Base-by-base conservation (phyloP, 2,329 filamentous ascomycete species). In the Hymenoscyphus fraxineus region DNA sequence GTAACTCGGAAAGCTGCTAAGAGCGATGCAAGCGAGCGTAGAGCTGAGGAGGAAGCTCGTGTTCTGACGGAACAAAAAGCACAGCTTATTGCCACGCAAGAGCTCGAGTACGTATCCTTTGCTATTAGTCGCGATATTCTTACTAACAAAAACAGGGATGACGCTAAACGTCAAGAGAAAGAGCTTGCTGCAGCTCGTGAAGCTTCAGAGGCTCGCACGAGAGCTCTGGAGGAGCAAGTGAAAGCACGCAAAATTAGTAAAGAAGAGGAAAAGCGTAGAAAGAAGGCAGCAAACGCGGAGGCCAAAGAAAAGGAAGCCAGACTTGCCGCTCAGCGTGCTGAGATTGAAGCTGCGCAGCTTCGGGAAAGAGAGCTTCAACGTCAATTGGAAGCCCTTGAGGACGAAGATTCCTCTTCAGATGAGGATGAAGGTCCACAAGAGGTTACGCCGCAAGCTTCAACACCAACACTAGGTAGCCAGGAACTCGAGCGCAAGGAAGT, bases 161-260 rank as follows among this genome's bases (percentile, higher is more conserved):
- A 90, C 75, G 89, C 91, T 56, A 85, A 81, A 71, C 82, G 84
- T 60, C 90, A 94, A 76, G 92, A 97, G 76, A 87, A 90, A 35
- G 93, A 96, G 66, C 83, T 97, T 63, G 87, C 85, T 39, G 87
- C 84, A 70, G 93, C 97, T 78, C 89, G 89, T 62, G 86, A 93
- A 72, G 92, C 90, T 61, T 88, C 93, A 51, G 87, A 90, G 71
- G 90, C 91, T 67, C 92, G 93, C 60, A 84, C 98, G 31, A 92
- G 88, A 75, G 93, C 92, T 16, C 85, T 99, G 9, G 93, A 99
- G 77, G 93, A 98, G 76, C 93, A 97, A 77, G 93, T 98, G 61
- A 89, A 88, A 68, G 91, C 93, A 75, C 92, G 93, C 73, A 99
- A 98, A 80, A 80, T 98, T 61, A 94, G 92, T 82, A 98, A 97